Conservation (phyloP, 257 asterid species). For the Jasminum sambac region DNA sequence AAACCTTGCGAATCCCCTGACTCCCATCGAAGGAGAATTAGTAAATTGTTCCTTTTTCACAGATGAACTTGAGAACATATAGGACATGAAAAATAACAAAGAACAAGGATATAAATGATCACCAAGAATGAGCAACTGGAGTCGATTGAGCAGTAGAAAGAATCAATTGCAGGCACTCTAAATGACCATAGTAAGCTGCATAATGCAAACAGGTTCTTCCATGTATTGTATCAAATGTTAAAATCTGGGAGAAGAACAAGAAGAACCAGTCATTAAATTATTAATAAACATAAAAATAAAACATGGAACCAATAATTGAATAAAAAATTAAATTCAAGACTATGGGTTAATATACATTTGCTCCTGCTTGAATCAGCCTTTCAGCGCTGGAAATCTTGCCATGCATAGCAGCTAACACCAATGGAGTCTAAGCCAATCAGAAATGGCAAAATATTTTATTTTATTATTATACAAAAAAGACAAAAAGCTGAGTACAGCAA, state of each 20-base stretch:
- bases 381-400: constrained; percentile 70
- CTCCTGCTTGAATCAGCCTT: constrained; percentile 74
- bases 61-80: neutral
- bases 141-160: constrained; percentile 63
- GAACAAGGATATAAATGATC: constrained; percentile 5
- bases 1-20: constrained; percentile 80
- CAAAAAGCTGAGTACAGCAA: constrained; percentile 10
- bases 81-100: neutral
- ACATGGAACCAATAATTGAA: neutral
- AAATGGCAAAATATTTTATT: constrained; percentile 14
- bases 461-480: constrained; percentile 6
- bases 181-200: constrained; percentile 82
- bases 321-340: neutral
- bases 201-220: constrained; percentile 83
- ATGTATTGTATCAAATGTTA: constrained; percentile 65
- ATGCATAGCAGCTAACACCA: constrained; percentile 86
- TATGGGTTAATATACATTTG: constrained; percentile 56
- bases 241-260: constrained; percentile 40
- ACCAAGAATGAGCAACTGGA: constrained; percentile 79
- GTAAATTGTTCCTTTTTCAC: neutral
- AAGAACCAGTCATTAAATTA: constrained; percentile 16
- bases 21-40: constrained; percentile 26
- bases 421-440: constrained; percentile 63
- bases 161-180: constrained; percentile 66
- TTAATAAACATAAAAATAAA: neutral